Percentiles rank a stretch among this genome's conserved stretches.
These are phyloP conservation scores for Cercospora sp. DNA, from an alignment of 2,329 filamentous ascomycete genomes.

Conservation along the genomic window DNA sequence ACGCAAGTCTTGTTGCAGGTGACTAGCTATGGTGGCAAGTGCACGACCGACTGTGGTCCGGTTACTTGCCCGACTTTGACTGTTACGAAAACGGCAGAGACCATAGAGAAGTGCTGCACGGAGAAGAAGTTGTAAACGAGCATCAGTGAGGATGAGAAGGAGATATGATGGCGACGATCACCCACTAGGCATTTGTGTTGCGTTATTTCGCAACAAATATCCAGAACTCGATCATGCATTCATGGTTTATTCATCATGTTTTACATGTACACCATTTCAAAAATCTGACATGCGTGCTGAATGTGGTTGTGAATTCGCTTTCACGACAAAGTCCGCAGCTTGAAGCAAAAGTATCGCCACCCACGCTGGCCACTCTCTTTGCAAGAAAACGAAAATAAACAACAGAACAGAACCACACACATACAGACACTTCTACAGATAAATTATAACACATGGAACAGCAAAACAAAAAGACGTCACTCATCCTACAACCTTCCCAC, in stretches of 20 bases:
- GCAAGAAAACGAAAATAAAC: background rate
- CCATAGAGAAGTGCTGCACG: constrained; percentile 14
- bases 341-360: constrained; percentile 3
- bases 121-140: background rate
- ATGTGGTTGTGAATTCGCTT: background rate
- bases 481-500: constrained; percentile 33
- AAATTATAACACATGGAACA: background rate
- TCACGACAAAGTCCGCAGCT: background rate
- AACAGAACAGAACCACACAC: background rate
- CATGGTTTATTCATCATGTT: background rate
- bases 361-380: background rate
- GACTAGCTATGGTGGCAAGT: constrained; percentile 10
- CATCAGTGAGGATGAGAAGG: background rate
- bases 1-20: background rate
- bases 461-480: constrained; percentile 39
- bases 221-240: background rate
- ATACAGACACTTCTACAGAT: no score
- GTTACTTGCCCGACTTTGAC: constrained; percentile 22
- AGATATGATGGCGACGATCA: background rate
- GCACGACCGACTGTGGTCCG: constrained; percentile 19
- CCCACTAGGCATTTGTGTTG: background rate
- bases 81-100: constrained; percentile 9
- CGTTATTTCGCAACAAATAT: no score
- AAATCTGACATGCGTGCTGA: background rate
- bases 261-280: background rate